Conservation (phyloP, 2,329 filamentous ascomycete genomes). For the Epichloe festucae region DNA sequence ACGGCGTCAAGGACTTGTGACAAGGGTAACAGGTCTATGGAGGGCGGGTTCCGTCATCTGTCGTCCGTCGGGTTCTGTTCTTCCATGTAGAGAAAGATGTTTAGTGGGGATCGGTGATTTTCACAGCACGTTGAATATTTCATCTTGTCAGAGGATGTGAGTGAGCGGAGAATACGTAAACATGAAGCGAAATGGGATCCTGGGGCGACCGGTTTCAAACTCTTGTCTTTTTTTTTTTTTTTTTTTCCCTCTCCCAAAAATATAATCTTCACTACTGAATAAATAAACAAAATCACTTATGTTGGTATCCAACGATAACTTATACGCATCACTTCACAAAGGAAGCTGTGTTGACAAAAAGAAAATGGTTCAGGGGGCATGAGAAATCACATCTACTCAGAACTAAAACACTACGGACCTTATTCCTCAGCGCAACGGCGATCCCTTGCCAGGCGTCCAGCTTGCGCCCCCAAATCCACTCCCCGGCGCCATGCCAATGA, state of each 20-base stretch:
- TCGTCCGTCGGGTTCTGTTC: neutral
- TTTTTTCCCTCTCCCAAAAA: no score
- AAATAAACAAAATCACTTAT: neutral
- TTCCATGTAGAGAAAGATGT: no score
- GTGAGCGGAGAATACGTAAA: neutral
- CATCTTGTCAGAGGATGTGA: neutral
- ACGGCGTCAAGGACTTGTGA: neutral
- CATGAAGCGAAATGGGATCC: neutral
- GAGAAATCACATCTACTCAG: neutral
- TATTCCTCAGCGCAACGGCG: constrained; percentile 19
- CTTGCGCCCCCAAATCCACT: constrained; percentile 25
- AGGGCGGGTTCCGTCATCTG: neutral
- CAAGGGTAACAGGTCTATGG: neutral
- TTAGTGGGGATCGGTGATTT: no score
- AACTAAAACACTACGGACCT: neutral
- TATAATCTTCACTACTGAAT: neutral
- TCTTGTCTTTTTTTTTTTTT: neutral
- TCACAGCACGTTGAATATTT: neutral
- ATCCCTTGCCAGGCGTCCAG: constrained; percentile 35
- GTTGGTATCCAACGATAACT: neutral
- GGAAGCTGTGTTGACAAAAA: no score
- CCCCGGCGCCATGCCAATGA: constrained; percentile 19
- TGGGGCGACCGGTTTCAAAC: neutral
- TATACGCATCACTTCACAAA: no score
- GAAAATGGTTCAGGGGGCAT: no score